A percentile compares a stretch with the other conserved stretches of the same genome.
Conservation (phyloP, 306 rosid genomes). For the Echinosophora koreensis region DNA sequence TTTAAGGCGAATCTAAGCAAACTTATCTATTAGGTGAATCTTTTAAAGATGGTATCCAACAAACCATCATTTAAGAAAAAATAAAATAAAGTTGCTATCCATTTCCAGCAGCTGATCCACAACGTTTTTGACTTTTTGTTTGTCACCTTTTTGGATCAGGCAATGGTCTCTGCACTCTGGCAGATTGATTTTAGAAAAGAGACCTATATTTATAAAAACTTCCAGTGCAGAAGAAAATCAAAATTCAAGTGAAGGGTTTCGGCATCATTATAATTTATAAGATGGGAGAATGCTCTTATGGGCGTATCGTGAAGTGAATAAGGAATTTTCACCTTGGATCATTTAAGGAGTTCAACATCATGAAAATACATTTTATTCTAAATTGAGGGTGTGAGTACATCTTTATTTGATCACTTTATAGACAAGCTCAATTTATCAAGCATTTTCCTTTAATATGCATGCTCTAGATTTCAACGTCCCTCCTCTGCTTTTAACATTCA, state of each 20-base stretch:
- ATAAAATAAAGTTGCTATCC: not conserved
- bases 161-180: not conserved
- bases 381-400: too few relatives aligned
- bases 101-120: slow-evolving; percentile 2
- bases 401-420: too few relatives aligned
- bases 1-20: slow-evolving; percentile 24
- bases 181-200: not conserved
- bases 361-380: too few relatives aligned
- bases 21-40: slow-evolving; percentile 16
- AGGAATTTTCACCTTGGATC: too few relatives aligned
- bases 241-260: too few relatives aligned
- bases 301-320: too few relatives aligned
- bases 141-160: not conserved
- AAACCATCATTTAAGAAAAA: not conserved
- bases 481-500: not conserved
- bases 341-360: too few relatives aligned
- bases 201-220: too few relatives aligned
- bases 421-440: too few relatives aligned
- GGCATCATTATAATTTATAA: too few relatives aligned
- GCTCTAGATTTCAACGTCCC: not conserved
- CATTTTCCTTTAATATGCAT: not conserved
- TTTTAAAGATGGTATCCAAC: slow-evolving; percentile 10
- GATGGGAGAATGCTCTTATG: too few relatives aligned
- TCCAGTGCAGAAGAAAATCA: too few relatives aligned
- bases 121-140: not conserved